Base-by-base conservation (phyloP, 129 eudicot genomes). In the Silybum marianum region DNA sequence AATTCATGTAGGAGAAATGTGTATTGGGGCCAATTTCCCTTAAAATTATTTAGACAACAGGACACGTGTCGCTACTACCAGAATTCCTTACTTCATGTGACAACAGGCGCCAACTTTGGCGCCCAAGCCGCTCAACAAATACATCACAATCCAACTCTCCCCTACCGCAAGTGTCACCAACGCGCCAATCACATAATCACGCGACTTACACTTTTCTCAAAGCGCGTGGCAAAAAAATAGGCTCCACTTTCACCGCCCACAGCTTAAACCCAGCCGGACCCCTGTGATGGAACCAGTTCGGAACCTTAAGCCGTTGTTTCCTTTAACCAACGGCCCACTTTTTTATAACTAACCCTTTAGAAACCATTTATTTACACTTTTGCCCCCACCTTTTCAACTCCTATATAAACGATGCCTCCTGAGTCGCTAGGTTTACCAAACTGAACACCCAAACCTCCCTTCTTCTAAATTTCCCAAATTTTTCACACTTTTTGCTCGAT, bases 351-450 rank as follows among this genome's bases (percentile, higher is more conserved):
- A 5, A 36, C 83, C 78, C 38, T 1, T 12, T 14, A 21, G 6
- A 1, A 12, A 0, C 0, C 1, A 36, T 3, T 19, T 70, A 83
- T 69, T 84, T 23, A 75, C 87, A 25, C 1, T 30, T 30, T 32
- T 54, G 16, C 78, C 88, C 30, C 40, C 22, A 3, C 58, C 71
- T 58, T 48, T 69, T 16, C 7, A 69, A 18, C 62, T 30, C 34
- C 87, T 82, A 86, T 82, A 81, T 77, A 89, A 82, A 69, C 73
- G 34, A 30, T 74, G 66, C 72, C 75, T 68, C 24, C 67, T 54
- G 48, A 65, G 62, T 44, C 78, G 30, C 14, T 38, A 28, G 83
- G 90, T 86, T 89, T 89, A 84, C 88, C 83, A 78, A 89, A 82
- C 72, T 77, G 79, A 62, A 79, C 44, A 16, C 73, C 65, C 51